Evolutionary conservation across 352 stramenopile species (phyloP), one percentile per base, ranked within the genome.

Genomic region (Pelagophyceae sp.): DNA sequence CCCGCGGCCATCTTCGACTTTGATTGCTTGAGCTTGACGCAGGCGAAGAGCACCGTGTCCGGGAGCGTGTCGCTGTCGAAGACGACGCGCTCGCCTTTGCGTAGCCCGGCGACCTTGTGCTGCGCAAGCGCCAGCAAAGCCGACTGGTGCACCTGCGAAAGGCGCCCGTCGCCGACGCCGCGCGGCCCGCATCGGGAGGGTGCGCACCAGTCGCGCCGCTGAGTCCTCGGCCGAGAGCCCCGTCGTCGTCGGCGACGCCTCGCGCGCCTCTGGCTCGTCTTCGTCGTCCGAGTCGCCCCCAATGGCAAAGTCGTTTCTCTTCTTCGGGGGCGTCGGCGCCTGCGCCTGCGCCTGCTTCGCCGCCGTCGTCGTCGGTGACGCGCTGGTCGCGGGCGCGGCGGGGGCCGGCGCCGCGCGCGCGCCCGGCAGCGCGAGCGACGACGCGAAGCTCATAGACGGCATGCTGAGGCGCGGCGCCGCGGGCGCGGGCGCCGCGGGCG

Each of bases 281-380:
- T 40, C 67, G 35, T 74, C 67, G 31, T 71, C 61, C 11, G 51
- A 33, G 25, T 74, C 67, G 38, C 35, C 67, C 25, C 67, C 67
- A 37, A 74, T 74, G 37, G 35, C 31, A 31, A 74, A 74, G 27
- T 25, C 25, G 38, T 58, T 58, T 1, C 5, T 37, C 67, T 5
- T 23, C 3, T 3, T 27, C 61, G 31, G 5, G 3, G 61, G 15
- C 29, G 54, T 15, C 54, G 54, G 45, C 11, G 11, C 23, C 11
- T 54, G 11, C 23, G 45, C 45, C 45, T 11, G 45, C 45, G 11
- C 45, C 11, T 54, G 11, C 45, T 54, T 54, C 45, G 11, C 23
- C 11, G 11, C 45, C 45, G 45, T 54, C n/a, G n/a, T n/a, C n/a
- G n/a, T n/a, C n/a, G n/a, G n/a, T n/a, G n/a, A n/a, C n/a, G n/a